A percentile compares a stretch with the other conserved stretches of the same genome.
Evolutionary conservation across 192 early-diverging fungal species (phyloP).

Genomic region (Backusella westeae): DNA sequence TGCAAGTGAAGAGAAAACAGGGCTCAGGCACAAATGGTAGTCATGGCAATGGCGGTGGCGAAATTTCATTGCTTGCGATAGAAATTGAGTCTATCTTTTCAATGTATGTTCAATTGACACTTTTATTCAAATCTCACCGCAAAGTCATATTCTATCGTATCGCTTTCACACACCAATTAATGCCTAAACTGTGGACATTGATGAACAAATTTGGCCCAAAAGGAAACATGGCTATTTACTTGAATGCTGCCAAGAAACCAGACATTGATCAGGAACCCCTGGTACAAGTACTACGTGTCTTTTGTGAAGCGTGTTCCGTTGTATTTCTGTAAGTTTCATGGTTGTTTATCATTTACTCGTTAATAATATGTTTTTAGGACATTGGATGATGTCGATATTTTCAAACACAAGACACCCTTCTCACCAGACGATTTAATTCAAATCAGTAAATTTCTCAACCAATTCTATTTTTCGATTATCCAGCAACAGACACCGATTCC

Average conservation of each 20-base stretch:
- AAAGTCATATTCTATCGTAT: conserved; percentile 51
- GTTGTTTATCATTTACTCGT: neutral
- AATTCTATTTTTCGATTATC: conserved; percentile 59
- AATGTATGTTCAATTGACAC: conserved; percentile 39
- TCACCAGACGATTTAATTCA: conserved; percentile 15
- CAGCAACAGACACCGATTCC: conserved; percentile 31
- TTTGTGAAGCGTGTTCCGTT: conserved; percentile 57
- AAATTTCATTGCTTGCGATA: conserved; percentile 35
- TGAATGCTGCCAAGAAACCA: conserved; percentile 45
- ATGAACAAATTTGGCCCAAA: conserved; percentile 57
- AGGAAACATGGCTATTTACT: conserved; percentile 53
- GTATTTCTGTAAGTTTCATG: conserved; percentile 52
- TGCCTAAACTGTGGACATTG: conserved; percentile 58
- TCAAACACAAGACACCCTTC: conserved; percentile 19
- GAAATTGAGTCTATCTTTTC: conserved; percentile 43
- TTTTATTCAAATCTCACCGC: conserved; percentile 40
- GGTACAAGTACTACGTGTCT: conserved; percentile 56
- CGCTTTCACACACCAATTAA: conserved; percentile 46
- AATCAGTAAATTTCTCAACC: conserved; percentile 60
- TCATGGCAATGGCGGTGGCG: neutral
- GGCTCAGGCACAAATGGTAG: neutral
- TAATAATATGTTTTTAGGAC: conserved; percentile 1
- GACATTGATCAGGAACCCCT: conserved; percentile 53
- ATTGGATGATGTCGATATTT: conserved; percentile 27
- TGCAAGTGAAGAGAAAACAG: neutral